These are phyloP conservation scores for Lodderomyces pseudojiufengensis DNA, from an alignment of 1,139 yeast species.

Conservation along the genomic window DNA sequence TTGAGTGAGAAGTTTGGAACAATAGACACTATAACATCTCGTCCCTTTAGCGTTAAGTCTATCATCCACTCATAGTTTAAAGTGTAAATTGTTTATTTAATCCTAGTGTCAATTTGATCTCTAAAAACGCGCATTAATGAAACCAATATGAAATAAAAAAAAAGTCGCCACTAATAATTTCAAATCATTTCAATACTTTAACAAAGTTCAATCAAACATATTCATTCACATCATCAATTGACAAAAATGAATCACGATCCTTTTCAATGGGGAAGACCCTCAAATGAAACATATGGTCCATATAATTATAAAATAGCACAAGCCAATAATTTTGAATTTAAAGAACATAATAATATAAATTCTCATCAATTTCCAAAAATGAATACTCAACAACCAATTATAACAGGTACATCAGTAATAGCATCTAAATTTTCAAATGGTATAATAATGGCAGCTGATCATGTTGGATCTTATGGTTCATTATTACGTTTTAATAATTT, in stretches of 20 bases:
- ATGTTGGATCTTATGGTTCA: slow-evolving; percentile 90
- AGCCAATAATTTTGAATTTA: slow-evolving; percentile 26
- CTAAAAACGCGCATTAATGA: not conserved
- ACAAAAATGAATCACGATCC: slow-evolving; percentile 98
- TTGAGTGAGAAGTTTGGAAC: too few relatives aligned
- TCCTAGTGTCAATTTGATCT: too few relatives aligned
- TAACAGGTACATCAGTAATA: slow-evolving; percentile 94
- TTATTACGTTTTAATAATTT: slow-evolving; percentile 80
- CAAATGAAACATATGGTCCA: slow-evolving; percentile 72
- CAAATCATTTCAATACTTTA: not conserved
- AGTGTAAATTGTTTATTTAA: too few relatives aligned
- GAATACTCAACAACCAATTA: slow-evolving; percentile 91
- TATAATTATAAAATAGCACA: slow-evolving; percentile 73
- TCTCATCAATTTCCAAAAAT: slow-evolving; percentile 53
- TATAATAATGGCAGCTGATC: slow-evolving; percentile 91
- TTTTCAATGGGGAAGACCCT: slow-evolving; percentile 92
- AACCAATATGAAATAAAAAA: not conserved
- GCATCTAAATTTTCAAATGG: slow-evolving; percentile 90
- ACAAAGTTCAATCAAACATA: not conserved
- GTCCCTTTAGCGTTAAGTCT: too few relatives aligned
- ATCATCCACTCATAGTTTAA: too few relatives aligned
- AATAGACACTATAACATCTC: too few relatives aligned
- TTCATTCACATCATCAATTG: not conserved
- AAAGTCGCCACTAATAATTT: slow-evolving; percentile 2
- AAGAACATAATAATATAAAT: slow-evolving; percentile 13